These are phyloP conservation scores for Cladophialophora bantiana DNA, from an alignment of 2,329 filamentous ascomycete genomes.

Conservation along the genomic window DNA sequence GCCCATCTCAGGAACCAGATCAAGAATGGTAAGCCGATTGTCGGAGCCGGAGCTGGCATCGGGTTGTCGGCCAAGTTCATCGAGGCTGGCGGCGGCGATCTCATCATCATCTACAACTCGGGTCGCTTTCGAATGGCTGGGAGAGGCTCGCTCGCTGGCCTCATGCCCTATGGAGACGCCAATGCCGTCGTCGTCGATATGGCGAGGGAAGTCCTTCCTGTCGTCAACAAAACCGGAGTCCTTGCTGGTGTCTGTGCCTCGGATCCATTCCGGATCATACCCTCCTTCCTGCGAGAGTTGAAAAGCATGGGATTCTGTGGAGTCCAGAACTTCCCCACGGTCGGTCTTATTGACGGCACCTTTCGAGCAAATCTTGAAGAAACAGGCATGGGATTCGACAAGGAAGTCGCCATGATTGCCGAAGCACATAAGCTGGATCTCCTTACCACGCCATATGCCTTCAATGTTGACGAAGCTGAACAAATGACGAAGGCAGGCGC, in stretches of 20 bases:
- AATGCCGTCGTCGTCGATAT: constrained; percentile 74
- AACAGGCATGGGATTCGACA: constrained; percentile 72
- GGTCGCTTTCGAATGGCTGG: constrained; percentile 77
- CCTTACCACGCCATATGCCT: constrained; percentile 74
- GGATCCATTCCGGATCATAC: constrained; percentile 71
- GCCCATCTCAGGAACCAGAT: constrained; percentile 62
- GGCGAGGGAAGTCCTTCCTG: constrained; percentile 71
- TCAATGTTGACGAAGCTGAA: constrained; percentile 66
- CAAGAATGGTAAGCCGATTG: constrained; percentile 63
- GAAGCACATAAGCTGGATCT: constrained; percentile 66
- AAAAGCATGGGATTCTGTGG: constrained; percentile 70
- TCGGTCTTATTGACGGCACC: constrained; percentile 70
- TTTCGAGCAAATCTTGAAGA: constrained; percentile 74
- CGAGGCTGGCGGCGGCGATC: constrained; percentile 70
- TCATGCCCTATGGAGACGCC: constrained; percentile 75
- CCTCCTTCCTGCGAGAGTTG: constrained; percentile 66
- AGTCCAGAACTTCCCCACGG: constrained; percentile 75
- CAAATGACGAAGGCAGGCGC: constrained; percentile 70
- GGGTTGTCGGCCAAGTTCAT: constrained; percentile 75
- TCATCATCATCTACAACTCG: constrained; percentile 76
- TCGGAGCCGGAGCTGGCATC: constrained; percentile 70
- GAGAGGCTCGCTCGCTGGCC: constrained; percentile 69
- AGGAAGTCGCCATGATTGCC: constrained; percentile 71
- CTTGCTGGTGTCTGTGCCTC: constrained; percentile 75
- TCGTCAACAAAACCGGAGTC: constrained; percentile 65